Base-by-base conservation (phyloP, 2,329 filamentous ascomycete genomes). In the Epichloe typhina region DNA sequence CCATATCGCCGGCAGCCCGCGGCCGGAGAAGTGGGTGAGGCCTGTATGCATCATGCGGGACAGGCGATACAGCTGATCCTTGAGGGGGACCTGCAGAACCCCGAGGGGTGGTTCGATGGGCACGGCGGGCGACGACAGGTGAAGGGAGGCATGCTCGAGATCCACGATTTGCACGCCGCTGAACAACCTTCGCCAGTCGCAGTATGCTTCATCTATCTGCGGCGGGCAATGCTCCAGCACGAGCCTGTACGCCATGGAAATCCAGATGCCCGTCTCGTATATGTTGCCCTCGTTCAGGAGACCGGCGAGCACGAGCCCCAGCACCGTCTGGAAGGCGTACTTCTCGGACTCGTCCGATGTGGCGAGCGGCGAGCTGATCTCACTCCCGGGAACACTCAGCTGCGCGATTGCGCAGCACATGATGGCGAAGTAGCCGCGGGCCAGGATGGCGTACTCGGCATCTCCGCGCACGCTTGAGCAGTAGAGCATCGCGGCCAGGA, bases 1-100 rank as follows among this genome's bases (percentile, higher is more conserved):
- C 69, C 69, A 71, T 41, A 72, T 70, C 0, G 69, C 69, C 2
- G 69, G 68, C 7, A 72, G 41, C 51, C 68, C 64, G 7, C 69
- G 59, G 0, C 68, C 69, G 1, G 69, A 68, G 49, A 72, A 72
- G 47, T 70, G 66, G 3, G 62, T 65, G 3, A 72, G 54, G 0
- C 69, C 69, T 0, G 64, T 69, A 47, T 72, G 67, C 69, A 72
- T 71, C 68, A 72, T 71, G 15, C 67, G 63, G 1, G 69, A 70
- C 0, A 72, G 58, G 5, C 64, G 61, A 40, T 70, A 68, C 3
- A 71, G 63, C 19, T 69, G 68, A 51, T 72, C 69, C 42, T 64
- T 63, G 11, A 62, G 59, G 0, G 67, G 65, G 3, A 63, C 64
- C 38, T 66, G 65, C 6, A 72, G 61, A 4, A 62, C 57, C 0